These are phyloP conservation scores for Phytophthora syringae DNA, from an alignment of 352 stramenopile species.

Conservation along the genomic window DNA sequence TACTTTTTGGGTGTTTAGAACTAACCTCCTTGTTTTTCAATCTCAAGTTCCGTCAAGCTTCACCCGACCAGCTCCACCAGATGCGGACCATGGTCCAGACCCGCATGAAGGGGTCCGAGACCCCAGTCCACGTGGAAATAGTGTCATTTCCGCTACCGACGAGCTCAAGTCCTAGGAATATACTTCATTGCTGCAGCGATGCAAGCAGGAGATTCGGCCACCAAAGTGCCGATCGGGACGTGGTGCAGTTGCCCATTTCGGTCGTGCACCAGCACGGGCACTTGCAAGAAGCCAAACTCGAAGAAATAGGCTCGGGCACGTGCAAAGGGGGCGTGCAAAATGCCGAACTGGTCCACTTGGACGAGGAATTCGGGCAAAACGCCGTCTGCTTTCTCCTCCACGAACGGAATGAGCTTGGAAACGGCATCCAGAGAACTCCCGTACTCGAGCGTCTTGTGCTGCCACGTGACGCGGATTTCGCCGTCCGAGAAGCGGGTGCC, in stretches of 20 bases:
- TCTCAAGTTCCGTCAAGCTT: conserved; percentile 63
- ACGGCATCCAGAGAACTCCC: conserved; percentile 65
- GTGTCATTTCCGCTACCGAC: neutral
- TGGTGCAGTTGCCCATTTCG: conserved; percentile 34
- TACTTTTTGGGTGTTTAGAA: too few species aligned
- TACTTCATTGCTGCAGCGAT: conserved; percentile 43
- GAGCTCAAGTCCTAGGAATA: neutral
- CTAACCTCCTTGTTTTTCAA: conserved; percentile 9
- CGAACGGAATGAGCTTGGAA: conserved; percentile 67
- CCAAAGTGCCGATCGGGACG: conserved; percentile 43
- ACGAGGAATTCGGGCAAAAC: conserved; percentile 57
- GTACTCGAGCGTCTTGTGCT: conserved; percentile 75
- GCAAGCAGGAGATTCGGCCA: conserved; percentile 61
- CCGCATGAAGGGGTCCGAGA: conserved; percentile 26
- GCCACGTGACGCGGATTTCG: conserved; percentile 48
- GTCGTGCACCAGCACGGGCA: conserved; percentile 53
- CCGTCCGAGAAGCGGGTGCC: conserved; percentile 81
- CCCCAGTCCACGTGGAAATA: neutral
- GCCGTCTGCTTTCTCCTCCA: conserved; percentile 43
- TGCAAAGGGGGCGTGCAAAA: conserved; percentile 87
- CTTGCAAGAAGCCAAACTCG: conserved; percentile 69
- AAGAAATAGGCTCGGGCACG: conserved; percentile 84
- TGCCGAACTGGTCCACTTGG: conserved; percentile 90
- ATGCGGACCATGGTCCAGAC: conserved; percentile 46
- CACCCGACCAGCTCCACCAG: conserved; percentile 52